Percentiles rank a stretch among this genome's conserved stretches.
phyloP scores from a whole-genome alignment of 2,329 filamentous ascomycete genomes.

The Exophiala spinifera region DNA sequence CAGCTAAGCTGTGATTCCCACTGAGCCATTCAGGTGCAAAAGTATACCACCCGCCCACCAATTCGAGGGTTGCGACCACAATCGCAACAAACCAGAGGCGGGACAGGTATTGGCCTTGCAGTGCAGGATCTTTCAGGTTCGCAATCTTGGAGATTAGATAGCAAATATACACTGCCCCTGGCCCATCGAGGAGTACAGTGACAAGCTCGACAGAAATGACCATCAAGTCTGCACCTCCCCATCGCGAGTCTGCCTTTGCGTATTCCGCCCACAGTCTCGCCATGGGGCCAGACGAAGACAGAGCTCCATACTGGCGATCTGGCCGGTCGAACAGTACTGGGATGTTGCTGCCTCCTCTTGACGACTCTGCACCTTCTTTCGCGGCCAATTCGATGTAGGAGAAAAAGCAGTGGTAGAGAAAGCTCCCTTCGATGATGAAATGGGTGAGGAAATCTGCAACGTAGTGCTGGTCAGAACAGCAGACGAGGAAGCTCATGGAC shows the following conservation, averaged over 20 bases:
- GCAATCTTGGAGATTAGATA: conserved; percentile 43
- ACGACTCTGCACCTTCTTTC: conserved; percentile 31
- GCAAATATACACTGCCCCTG: conserved; percentile 57
- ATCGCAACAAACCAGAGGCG: conserved; percentile 56
- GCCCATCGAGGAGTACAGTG: conserved; percentile 59
- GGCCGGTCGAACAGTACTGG: conserved; percentile 51
- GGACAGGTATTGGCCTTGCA: conserved; percentile 30
- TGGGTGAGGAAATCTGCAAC: conserved; percentile 72
- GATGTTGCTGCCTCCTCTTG: conserved; percentile 19
- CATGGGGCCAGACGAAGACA: conserved; percentile 54
- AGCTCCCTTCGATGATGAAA: conserved; percentile 84
- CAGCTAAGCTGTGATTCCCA: conserved; percentile 56
- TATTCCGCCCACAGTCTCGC: conserved; percentile 64
- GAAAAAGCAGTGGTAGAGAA: conserved; percentile 93
- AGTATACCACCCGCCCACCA: conserved; percentile 65
- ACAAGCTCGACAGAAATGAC: conserved; percentile 60
- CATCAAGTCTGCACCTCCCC: conserved; percentile 57
- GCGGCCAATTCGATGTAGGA: conserved; percentile 50
- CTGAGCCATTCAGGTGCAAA: conserved; percentile 65
- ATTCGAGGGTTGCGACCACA: conserved; percentile 59
- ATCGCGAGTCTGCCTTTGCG: conserved; percentile 60
- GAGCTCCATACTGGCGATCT: conserved; percentile 57
- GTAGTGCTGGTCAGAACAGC: neutral
- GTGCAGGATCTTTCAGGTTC: conserved; percentile 20
- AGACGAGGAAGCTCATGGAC: neutral